A percentile compares a stretch with the other conserved stretches of the same genome.
Evolutionary conservation across 495 filamentous ascomycete species (phyloP).

Genomic region (Daldinia childiae): DNA sequence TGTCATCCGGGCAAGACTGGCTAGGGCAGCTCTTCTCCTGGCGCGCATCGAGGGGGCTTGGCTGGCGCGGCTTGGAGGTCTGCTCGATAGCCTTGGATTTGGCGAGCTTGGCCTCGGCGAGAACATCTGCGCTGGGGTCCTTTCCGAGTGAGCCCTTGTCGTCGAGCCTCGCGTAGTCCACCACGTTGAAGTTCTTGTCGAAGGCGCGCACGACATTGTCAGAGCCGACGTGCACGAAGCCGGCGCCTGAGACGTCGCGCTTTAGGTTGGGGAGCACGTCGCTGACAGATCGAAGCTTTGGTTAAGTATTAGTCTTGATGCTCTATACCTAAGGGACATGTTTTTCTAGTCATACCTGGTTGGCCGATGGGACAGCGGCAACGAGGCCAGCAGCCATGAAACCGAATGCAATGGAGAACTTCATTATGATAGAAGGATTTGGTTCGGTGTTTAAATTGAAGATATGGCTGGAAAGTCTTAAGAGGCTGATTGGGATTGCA

Average conservation of each 20-base stretch:
- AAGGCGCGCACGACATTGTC: conserved; percentile 37
- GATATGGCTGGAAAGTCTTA: background rate
- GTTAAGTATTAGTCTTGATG: background rate
- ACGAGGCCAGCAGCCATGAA: conserved; percentile 16
- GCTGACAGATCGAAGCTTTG: conserved; percentile 19
- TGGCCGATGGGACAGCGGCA: conserved; percentile 20
- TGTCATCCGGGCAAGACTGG: conserved; percentile 31
- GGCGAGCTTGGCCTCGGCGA: conserved; percentile 26
- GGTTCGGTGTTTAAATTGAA: background rate
- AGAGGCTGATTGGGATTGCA: background rate
- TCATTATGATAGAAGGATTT: conserved; percentile 23
- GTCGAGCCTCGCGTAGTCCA: conserved; percentile 32
- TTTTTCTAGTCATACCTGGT: conserved; percentile 18
- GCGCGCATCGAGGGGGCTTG: conserved; percentile 13
- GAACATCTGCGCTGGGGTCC: conserved; percentile 22
- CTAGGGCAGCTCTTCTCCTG: conserved; percentile 32
- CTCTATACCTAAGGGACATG: too few relatives aligned
- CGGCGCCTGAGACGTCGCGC: conserved; percentile 25
- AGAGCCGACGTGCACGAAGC: conserved; percentile 36
- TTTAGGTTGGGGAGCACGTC: conserved; percentile 27
- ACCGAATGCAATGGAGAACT: conserved; percentile 12
- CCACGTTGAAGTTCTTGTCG: conserved; percentile 31
- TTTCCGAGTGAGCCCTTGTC: background rate
- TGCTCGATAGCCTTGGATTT: conserved; percentile 1
- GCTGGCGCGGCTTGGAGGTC: conserved; percentile 19